Conservation (phyloP, 352 stramenopile species). For the Globisporangium parvum region DNA sequence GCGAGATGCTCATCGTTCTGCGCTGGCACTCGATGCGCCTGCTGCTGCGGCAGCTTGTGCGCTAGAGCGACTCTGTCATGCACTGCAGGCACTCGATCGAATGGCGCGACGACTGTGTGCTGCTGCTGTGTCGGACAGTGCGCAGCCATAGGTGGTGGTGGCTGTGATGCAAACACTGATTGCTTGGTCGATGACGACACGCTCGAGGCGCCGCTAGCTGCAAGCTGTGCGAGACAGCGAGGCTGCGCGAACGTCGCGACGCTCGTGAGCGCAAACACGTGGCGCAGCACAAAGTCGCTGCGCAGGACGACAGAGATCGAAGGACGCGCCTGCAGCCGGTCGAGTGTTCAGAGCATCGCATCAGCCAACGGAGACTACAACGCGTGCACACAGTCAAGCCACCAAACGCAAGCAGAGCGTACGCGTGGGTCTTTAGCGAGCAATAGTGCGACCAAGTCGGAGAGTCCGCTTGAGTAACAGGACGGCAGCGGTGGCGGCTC, state of each 20-base stretch:
- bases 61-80: background rate
- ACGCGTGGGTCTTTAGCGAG: constrained; percentile 43
- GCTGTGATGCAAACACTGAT: background rate
- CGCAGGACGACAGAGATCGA: constrained; percentile 18
- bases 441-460: constrained; percentile 21
- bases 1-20: constrained; percentile 9
- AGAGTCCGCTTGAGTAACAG: constrained; percentile 25
- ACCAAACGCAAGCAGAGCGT: background rate
- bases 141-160: background rate
- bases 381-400: background rate
- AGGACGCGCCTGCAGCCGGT: constrained; percentile 18
- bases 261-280: constrained; percentile 26
- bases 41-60: background rate
- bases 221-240: constrained; percentile 18
- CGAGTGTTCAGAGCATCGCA: background rate
- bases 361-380: background rate
- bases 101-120: background rate
- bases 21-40: too few relatives aligned
- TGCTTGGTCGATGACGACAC: too few relatives aligned
- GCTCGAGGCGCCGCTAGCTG: background rate
- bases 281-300: constrained; percentile 19
- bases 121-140: background rate
- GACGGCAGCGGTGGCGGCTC: constrained; percentile 21
- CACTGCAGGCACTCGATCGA: background rate
- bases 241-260: constrained; percentile 25